phyloP scores from a whole-genome alignment of 2,329 filamentous ascomycete genomes.

The Verticillium nonalfalfae region DNA sequence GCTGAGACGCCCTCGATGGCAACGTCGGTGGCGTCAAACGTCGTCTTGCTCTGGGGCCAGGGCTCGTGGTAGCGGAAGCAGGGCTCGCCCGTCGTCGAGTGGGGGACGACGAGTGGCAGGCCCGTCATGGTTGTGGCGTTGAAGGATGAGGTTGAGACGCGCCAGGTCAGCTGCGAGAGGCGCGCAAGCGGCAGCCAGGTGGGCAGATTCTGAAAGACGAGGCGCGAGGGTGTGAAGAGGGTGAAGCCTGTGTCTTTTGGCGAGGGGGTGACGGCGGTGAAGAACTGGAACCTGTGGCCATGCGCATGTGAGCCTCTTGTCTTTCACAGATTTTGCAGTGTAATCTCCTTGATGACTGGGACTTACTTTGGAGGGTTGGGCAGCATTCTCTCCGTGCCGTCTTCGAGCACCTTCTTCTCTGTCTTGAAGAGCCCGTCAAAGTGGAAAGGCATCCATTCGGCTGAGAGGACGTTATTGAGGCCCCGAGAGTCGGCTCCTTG shows the following conservation, averaged over 20 bases:
- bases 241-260: constrained; percentile 47
- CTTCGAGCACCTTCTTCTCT: constrained; percentile 26
- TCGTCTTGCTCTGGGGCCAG: constrained; percentile 44
- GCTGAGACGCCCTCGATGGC: constrained; percentile 28
- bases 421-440: constrained; percentile 53
- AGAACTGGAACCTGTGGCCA: constrained; percentile 40
- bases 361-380: constrained; percentile 36
- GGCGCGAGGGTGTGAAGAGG: constrained; percentile 43
- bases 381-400: constrained; percentile 31
- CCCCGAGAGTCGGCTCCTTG: constrained; percentile 32
- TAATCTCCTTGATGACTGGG: neutral
- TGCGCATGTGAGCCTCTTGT: neutral
- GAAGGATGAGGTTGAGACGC: constrained; percentile 41
- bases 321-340: no score
- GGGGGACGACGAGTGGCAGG: constrained; percentile 35
- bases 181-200: constrained; percentile 24
- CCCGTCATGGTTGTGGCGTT: constrained; percentile 32
- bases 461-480: constrained; percentile 45
- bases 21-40: constrained; percentile 38
- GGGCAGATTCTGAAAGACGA: constrained; percentile 41
- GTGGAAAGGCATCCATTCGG: constrained; percentile 51
- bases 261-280: constrained; percentile 37
- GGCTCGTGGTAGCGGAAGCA: constrained; percentile 50
- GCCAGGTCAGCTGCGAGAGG: constrained; percentile 37
- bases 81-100: constrained; percentile 35